Conservation (phyloP, 2,329 filamentous ascomycete genomes). For the Botrytis pseudocinerea region DNA sequence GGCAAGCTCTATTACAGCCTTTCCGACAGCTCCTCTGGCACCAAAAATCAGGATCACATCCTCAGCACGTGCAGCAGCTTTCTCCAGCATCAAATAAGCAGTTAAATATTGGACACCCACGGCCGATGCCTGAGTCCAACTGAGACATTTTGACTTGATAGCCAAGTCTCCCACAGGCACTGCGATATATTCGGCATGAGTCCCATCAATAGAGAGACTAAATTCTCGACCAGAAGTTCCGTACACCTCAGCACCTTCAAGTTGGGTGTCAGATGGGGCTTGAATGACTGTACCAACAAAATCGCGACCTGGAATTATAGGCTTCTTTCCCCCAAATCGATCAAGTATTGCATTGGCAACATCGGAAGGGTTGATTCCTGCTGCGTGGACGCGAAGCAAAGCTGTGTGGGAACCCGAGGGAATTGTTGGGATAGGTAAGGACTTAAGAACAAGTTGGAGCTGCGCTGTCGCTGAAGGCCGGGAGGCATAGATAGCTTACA, state of each 20-base stretch:
- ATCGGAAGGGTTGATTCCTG: constrained; percentile 2
- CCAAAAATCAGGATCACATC: constrained; percentile 1
- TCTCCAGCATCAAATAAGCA: neutral
- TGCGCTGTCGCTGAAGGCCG: neutral
- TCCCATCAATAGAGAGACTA: neutral
- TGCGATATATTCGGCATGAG: neutral
- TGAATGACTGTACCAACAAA: neutral
- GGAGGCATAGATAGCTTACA: neutral
- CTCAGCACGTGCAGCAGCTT: neutral
- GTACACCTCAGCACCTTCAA: neutral
- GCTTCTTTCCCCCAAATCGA: neutral
- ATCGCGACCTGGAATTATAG: constrained; percentile 3
- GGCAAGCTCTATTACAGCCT: neutral
- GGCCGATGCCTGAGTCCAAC: neutral
- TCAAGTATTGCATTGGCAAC: neutral
- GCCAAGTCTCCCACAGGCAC: neutral
- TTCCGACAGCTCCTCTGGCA: neutral
- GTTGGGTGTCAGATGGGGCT: neutral
- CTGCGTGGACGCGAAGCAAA: neutral
- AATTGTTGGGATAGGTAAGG: neutral
- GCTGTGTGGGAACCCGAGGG: neutral
- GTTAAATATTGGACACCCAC: constrained; percentile 4
- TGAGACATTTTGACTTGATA: neutral
- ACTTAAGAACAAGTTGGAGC: neutral
- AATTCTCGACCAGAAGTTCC: neutral